These are phyloP conservation scores for Phytophthora foliorum DNA, from an alignment of 352 stramenopile genomes.

Conservation along the genomic window DNA sequence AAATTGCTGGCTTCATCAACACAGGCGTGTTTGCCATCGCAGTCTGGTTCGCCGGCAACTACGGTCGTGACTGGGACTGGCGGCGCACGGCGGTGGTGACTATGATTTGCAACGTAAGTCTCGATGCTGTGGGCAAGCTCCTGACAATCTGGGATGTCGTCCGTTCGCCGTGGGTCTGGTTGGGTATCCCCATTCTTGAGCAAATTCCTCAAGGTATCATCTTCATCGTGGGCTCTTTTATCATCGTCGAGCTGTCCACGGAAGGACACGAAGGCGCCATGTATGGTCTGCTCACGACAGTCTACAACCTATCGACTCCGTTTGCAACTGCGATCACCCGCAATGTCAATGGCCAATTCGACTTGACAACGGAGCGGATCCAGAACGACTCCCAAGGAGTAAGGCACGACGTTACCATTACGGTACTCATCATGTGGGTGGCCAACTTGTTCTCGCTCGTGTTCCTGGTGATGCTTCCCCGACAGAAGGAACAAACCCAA, in stretches of 20 bases:
- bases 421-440: constrained; percentile 61
- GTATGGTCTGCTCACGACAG: constrained; percentile 72
- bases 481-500: constrained; percentile 74
- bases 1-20: constrained; percentile 41
- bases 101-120: constrained; percentile 40
- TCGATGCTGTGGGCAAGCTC: constrained; percentile 52
- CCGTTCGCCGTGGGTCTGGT: constrained; percentile 64
- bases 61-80: constrained; percentile 71
- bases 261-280: constrained; percentile 73
- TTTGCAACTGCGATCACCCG: constrained; percentile 54
- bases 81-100: constrained; percentile 44
- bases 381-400: constrained; percentile 57
- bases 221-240: constrained; percentile 70
- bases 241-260: constrained; percentile 63
- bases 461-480: constrained; percentile 65
- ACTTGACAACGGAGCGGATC: constrained; percentile 59
- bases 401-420: constrained; percentile 61
- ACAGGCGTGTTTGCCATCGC: constrained; percentile 42
- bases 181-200: constrained; percentile 52
- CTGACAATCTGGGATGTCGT: constrained; percentile 63
- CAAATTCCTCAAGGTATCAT: constrained; percentile 58
- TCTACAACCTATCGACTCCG: constrained; percentile 60
- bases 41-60: constrained; percentile 63
- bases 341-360: constrained; percentile 51
- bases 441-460: constrained; percentile 60